Percentiles rank a stretch among this genome's conserved stretches.
These are phyloP conservation scores for Scortechinia acanthostroma DNA, from an alignment of 2,329 filamentous ascomycete species.

Conservation along the genomic window DNA sequence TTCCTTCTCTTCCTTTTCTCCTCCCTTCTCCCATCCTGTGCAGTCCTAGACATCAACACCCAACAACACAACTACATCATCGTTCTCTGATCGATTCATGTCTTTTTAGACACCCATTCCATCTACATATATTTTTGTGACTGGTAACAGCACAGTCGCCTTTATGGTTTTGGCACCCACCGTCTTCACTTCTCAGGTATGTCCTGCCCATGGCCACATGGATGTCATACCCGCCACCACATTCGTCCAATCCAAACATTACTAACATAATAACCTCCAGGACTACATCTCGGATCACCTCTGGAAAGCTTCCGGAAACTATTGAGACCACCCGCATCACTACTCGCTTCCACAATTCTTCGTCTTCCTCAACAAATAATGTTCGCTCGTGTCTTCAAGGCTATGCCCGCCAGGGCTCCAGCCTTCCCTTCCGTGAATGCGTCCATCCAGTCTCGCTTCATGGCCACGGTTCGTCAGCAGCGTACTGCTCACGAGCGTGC, in stretches of 20 bases:
- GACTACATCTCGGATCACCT: constrained; percentile 3
- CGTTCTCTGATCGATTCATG: not conserved
- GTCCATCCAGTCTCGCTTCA: not conserved
- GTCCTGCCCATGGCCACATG: constrained; percentile 14
- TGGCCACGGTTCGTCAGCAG: not conserved
- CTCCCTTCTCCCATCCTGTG: not conserved
- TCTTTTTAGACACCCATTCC: not conserved
- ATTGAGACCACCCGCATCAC: not conserved
- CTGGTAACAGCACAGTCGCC: constrained; percentile 35
- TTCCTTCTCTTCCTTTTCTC: not conserved
- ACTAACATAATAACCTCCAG: not conserved
- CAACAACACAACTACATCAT: no score
- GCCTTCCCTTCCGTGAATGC: not conserved
- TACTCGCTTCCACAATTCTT: not conserved
- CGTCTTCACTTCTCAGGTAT: constrained; percentile 81
- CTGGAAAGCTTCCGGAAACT: constrained; percentile 2
- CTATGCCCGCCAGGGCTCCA: not conserved
- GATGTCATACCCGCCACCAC: constrained; percentile 7
- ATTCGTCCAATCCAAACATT: no score
- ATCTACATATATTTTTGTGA: not conserved
- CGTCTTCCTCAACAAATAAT: not conserved
- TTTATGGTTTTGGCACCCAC: constrained; percentile 82
- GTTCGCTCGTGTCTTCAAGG: not conserved
- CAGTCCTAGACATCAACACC: not conserved
- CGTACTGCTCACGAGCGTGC: not conserved